Base-by-base conservation (phyloP, 192 early-diverging fungal genomes). In the Spizellomyces sp. region DNA sequence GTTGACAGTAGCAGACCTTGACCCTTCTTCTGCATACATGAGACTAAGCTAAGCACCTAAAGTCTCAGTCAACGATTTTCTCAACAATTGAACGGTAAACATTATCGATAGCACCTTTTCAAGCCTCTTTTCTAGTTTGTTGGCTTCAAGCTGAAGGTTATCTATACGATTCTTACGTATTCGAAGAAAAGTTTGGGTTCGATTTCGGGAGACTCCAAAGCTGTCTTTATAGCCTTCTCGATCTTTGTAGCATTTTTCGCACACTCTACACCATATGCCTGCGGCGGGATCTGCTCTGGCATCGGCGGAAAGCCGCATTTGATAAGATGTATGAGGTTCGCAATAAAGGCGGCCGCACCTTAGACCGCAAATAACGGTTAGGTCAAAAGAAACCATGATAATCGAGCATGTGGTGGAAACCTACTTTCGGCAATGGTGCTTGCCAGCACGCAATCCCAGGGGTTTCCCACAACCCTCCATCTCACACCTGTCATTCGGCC, bases 41-140 rank as follows among this genome's bases (percentile, higher is more conserved):
- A 41, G 19, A 42, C 42, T 50, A 46, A 77, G 65, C 75, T 77
- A 43, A 21, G 10, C 21, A 54, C 59, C 42, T 10, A 14, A n/a
- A n/a, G 15, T 15, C 36, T 42, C 67, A 58, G 21, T 22, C 64
- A 48, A 15, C n/a, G 19, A 17, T 61, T 15, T 19, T 44, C n/a
- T 19, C 44, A 50, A 42, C 15, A 4, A 47, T 15, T 14, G 45
- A 12, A 65, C 45, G 45, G 64, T 44, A 4, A 46, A 47, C 48
- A 0, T 45, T 6, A 8, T 48, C 8, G 64, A 27, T 17, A 5
- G 21, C 46, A 86, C 84, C 77, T 82, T 86, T 67, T 86, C 84
- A 54, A 85, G 66, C 17, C 84, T 70, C 72, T 83, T 85, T 52
- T 80, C 79, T 15, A 86, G 63, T 75, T 81, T 86, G 58, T 86